Evolutionary conservation across 306 rosid genomes (phyloP).

Genomic region (Trifolium subterraneum): DNA sequence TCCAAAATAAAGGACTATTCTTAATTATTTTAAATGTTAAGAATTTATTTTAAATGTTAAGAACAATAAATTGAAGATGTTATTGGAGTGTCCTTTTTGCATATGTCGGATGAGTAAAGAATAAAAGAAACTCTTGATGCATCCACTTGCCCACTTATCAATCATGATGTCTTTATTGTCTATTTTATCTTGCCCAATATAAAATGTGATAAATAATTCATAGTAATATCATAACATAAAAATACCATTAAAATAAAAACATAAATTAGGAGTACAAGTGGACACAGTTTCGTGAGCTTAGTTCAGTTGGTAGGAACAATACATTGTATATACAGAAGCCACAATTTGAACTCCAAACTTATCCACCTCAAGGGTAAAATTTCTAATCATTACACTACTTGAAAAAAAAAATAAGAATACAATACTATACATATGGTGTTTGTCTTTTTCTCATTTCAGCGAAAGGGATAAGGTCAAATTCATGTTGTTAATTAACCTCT

Average conservation of each 20-base stretch:
- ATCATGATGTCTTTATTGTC: slow-evolving; percentile 10
- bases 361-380: no score
- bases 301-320: no score
- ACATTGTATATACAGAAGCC: no score
- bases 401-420: no score
- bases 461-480: not conserved
- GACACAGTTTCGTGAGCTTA: no score
- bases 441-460: slow-evolving; percentile 10
- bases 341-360: no score
- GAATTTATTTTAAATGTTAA: not conserved
- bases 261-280: no score
- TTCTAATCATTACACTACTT: no score
- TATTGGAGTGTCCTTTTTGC: not conserved
- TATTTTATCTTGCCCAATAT: not conserved
- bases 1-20: not conserved
- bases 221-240: not conserved
- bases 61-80: not conserved
- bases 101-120: not conserved
- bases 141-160: slow-evolving; percentile 37
- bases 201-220: not conserved
- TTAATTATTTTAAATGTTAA: not conserved
- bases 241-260: no score
- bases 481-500: not conserved
- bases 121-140: slow-evolving; percentile 5
- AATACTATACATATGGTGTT: not conserved